phyloP scores from a whole-genome alignment of 306 rosid genomes.

The Prunus mongolica region DNA sequence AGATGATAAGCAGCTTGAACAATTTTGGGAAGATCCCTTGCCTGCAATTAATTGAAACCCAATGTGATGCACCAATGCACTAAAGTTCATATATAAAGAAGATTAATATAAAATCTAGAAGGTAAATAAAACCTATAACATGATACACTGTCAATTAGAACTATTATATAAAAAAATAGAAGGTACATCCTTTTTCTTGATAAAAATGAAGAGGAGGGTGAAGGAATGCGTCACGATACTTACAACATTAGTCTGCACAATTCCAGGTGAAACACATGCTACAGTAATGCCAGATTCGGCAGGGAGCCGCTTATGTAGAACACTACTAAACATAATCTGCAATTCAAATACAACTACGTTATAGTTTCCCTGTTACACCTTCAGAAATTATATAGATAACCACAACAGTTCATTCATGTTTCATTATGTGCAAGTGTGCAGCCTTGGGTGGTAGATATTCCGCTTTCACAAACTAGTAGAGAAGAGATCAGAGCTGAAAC shows the following conservation, averaged over 20 bases:
- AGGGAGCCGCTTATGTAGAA: conserved; percentile 77
- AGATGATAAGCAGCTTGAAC: conserved; percentile 83
- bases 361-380: conserved; percentile 3
- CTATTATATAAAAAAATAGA: not conserved
- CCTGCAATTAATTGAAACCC: conserved; percentile 49
- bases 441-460: not conserved
- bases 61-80: not conserved
- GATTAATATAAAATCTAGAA: not conserved
- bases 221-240: conserved; percentile 32
- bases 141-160: not conserved
- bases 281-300: conserved; percentile 78
- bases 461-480: conserved; percentile 8
- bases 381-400: conserved; percentile 11
- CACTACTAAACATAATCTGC: conserved; percentile 94
- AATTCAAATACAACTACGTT: conserved; percentile 13
- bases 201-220: not conserved
- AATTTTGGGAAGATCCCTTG: conserved; percentile 79
- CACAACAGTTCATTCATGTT: conserved; percentile 16
- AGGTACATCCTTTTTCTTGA: not conserved
- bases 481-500: not conserved
- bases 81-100: not conserved
- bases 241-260: conserved; percentile 95
- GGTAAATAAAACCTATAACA: not conserved
- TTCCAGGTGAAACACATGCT: conserved; percentile 89
- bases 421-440: conserved; percentile 11